Conservation (phyloP, 805 yeast species). For the Candida parachauliodes region DNA sequence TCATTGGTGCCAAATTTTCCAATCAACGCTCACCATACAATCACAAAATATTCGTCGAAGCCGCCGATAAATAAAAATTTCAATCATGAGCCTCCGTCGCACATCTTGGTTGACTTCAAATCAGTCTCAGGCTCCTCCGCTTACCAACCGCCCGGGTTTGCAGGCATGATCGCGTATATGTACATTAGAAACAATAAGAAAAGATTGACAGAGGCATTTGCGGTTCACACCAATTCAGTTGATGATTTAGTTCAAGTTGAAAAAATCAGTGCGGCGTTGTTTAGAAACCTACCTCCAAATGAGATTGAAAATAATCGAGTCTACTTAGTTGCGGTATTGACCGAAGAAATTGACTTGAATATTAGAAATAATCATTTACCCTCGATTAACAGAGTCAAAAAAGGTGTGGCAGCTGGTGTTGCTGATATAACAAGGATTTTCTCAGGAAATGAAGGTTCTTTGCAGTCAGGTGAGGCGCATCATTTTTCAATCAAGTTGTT, state of each 20-base stretch:
- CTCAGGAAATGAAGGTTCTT: conserved; percentile 57
- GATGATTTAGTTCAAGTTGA: conserved; percentile 56
- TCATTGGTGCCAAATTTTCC: conserved; percentile 77
- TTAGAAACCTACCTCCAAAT: conserved; percentile 67
- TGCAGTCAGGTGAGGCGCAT: conserved; percentile 60
- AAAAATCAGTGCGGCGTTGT: conserved; percentile 73
- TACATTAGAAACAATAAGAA: conserved; percentile 61
- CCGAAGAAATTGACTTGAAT: conserved; percentile 58
- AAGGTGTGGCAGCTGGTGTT: conserved; percentile 87
- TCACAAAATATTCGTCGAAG: conserved; percentile 29
- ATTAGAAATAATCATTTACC: conserved; percentile 11
- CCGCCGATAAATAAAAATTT: conserved; percentile 49
- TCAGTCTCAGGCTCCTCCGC: conserved; percentile 58
- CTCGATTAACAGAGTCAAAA: conserved; percentile 47
- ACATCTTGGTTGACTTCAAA: conserved; percentile 73
- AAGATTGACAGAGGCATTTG: conserved; percentile 76
- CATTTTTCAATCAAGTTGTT: conserved; percentile 68
- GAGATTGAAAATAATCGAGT: conserved; percentile 63
- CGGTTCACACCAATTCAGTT: conserved; percentile 58
- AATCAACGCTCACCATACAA: conserved; percentile 30
- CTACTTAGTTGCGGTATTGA: conserved; percentile 70
- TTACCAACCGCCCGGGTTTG: conserved; percentile 61
- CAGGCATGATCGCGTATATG: conserved; percentile 69
- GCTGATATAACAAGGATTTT: conserved; percentile 79
- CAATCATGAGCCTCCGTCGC: conserved; percentile 52